Base-by-base conservation (phyloP, 2,329 filamentous ascomycete genomes). In the Apiospora koreana region DNA sequence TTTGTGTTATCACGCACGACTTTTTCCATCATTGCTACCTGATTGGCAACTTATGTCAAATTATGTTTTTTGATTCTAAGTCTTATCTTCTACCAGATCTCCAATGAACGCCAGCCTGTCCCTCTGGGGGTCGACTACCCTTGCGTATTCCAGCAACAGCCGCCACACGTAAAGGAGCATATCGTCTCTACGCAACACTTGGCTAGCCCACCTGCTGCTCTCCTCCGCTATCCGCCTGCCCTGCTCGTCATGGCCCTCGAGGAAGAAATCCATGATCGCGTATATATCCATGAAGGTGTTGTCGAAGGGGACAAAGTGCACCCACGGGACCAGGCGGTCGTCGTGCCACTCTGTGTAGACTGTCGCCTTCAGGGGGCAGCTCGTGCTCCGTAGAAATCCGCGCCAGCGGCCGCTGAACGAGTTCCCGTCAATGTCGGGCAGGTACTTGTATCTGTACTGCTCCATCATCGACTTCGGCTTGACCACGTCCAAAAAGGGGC, bases 341-440 rank as follows among this genome's bases (percentile, higher is more conserved):
- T 94, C 92, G 77, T 94, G 92, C 92, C 92, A 94, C 78, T 94
- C 92, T 12, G 87, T 82, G 77, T 92, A 94, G 54, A 94, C 85
- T 2, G 92, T 93, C 18, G 89, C 87, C 80, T 94, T 94, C 77
- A 94, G 86, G 1, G 90, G 89, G 43, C 93, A 79, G 65, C 87
- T 90, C 1, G 87, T 92, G 43, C 87, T 91, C 41, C 86, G 84
- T 16, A 94, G 81, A 74, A 93, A 91, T 0, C 85, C 86, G 65
- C 87, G 85, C 79, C 88, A 92, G 25, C 89, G 85, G 5, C 87
- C 89, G 69, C 85, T 88, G 76, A 90, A 90, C 1, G 86, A 87
- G 79, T 90, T 88, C 23, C 92, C 92, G 77, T 94, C 92, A 65
- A 92, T 86, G 76, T 94, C 92, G 0, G 90, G 87, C 1, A 94